Evolutionary conservation across 192 early-diverging fungal genomes (phyloP), one percentile per base, ranked within the genome.

Genomic region (Paraglomus brasilianum): DNA sequence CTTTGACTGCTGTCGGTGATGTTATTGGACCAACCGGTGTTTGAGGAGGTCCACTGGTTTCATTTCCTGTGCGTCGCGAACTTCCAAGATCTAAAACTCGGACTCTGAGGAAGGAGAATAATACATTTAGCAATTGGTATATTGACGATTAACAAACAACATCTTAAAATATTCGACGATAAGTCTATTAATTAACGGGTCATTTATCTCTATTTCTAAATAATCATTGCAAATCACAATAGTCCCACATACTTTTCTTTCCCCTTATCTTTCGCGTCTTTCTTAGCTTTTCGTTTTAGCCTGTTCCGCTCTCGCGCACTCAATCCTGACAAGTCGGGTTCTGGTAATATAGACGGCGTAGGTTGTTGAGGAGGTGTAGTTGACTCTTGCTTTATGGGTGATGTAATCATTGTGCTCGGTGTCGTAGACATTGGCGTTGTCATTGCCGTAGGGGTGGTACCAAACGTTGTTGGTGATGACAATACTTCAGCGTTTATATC

Each of bases 231-330:
- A 49, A n/a, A 57, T 11, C 0, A 57, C 49, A 62, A 45, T 48
- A 5, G 42, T 64, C n/a, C 44, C 75, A 64, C 78, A 66, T 86
- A 89, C 88, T 90, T 93, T 72, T 85, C 85, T 80, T 87, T 87
- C 40, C 78, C 80, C 72, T 88, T 87, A 41, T 88, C 84, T 72
- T 92, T 92, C 19, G 87, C 85, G 15, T 89, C 91, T 47, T 85
- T 77, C 66, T 91, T 93, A 57, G 87, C 83, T 71, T 92, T 96
- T 61, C 97, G 86, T 76, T 99, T 99, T 24, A 94, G 74, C 70
- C 81, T 85, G 71, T 94, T 93, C 49, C 89, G 81, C 75, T 98
- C 94, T 22, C 97, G 86, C 4, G 92, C 92, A 58, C 92, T 94
- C 52, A 99, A 81, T 19, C 92, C 92, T 38, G 81, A 82, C 85